Conservation (phyloP, 805 yeast species). For the Nakazawaea laoshanensis region DNA sequence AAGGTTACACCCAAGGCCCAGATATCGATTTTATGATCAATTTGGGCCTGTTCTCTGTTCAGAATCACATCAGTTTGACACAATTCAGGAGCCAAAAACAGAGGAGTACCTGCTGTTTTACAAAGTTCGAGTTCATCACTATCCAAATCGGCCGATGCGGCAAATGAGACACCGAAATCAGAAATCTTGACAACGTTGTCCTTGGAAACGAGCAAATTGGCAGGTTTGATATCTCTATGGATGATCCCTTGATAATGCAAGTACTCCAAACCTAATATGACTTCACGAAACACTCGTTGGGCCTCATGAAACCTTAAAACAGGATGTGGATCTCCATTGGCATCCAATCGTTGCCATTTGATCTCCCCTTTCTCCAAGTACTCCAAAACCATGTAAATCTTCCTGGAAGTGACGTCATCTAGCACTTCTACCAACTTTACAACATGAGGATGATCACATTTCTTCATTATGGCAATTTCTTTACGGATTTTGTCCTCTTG, state of each 20-base stretch:
- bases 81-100: constrained; percentile 91
- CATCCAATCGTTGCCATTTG: constrained; percentile 52
- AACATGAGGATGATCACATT: constrained; percentile 88
- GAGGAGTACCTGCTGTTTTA: constrained; percentile 97
- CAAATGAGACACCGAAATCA: constrained; percentile 95
- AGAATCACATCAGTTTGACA: constrained; percentile 49
- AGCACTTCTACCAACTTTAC: constrained; percentile 79
- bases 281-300: constrained; percentile 71
- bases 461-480: constrained; percentile 90
- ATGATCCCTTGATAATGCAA: constrained; percentile 84
- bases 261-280: constrained; percentile 81
- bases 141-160: constrained; percentile 31
- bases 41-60: constrained; percentile 30
- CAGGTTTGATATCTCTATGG: constrained; percentile 95
- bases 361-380: constrained; percentile 89
- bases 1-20: constrained; percentile 96
- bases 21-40: constrained; percentile 83
- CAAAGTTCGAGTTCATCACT: constrained; percentile 73
- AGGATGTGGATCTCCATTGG: constrained; percentile 35
- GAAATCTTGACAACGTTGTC: constrained; percentile 79
- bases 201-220: constrained; percentile 67
- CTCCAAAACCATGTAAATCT: constrained; percentile 85
- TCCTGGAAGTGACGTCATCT: constrained; percentile 76
- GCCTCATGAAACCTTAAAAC: constrained; percentile 59
- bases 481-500: constrained; percentile 71